Conservation (phyloP, 1,139 yeast species). For the Magnusiomyces tetraspermus region DNA sequence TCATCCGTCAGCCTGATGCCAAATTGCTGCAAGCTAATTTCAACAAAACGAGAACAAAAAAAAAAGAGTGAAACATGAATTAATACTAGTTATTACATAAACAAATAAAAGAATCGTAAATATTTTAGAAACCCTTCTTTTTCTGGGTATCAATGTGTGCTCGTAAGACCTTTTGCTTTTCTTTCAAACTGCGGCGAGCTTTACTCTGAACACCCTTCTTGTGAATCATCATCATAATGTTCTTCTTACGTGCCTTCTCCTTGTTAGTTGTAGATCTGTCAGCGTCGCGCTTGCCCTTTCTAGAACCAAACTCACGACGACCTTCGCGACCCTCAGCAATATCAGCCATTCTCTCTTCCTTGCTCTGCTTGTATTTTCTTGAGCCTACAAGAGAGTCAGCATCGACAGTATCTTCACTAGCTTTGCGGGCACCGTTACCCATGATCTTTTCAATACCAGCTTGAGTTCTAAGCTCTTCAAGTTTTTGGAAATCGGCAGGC, state of each 20-base stretch:
- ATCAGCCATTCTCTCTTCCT: slow-evolving; percentile 83
- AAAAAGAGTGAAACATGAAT: background rate
- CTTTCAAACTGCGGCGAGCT: slow-evolving; percentile 79
- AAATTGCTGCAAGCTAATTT: background rate
- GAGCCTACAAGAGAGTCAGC: slow-evolving; percentile 73
- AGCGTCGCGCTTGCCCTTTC: slow-evolving; percentile 55
- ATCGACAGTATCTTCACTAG: slow-evolving; percentile 79
- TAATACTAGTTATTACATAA: too few species aligned
- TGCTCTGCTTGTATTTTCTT: slow-evolving; percentile 70
- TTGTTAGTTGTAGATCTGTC: slow-evolving; percentile 87
- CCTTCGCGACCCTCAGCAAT: slow-evolving; percentile 90
- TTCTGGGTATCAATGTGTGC: slow-evolving; percentile 86
- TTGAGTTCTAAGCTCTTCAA: slow-evolving; percentile 73
- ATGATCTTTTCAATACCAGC: slow-evolving; percentile 75
- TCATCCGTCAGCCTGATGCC: background rate
- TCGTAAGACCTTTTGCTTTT: slow-evolving; percentile 73
- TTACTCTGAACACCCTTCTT: slow-evolving; percentile 91
- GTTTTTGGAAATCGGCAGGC: slow-evolving; percentile 94
- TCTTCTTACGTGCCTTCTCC: slow-evolving; percentile 97
- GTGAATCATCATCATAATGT: slow-evolving; percentile 97
- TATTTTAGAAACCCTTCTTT: slow-evolving; percentile 55
- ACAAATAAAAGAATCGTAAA: background rate
- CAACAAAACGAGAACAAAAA: background rate
- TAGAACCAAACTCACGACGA: slow-evolving; percentile 73
- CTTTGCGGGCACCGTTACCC: slow-evolving; percentile 36